Evolutionary conservation across 2,329 filamentous ascomycete genomes (phyloP).

Genomic region (Alternaria angustiovoidea): DNA sequence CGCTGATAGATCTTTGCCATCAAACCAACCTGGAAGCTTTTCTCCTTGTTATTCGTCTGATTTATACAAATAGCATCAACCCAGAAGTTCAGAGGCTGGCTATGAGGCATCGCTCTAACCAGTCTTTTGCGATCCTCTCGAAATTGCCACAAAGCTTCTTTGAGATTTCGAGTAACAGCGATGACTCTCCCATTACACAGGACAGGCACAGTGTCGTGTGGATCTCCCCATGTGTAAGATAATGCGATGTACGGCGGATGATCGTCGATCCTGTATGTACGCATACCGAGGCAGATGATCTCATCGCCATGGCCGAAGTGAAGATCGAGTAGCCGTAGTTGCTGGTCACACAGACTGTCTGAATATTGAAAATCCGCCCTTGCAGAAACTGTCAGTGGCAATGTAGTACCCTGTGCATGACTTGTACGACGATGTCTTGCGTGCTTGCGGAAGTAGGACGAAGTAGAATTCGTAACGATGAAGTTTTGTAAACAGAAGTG

Average conservation of each 20-base stretch:
- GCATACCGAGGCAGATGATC: neutral
- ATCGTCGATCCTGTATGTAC: neutral
- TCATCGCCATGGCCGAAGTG: neutral
- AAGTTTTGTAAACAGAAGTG: neutral
- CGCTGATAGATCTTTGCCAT: conserved; percentile 21
- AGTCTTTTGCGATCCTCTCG: neutral
- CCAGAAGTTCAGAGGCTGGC: neutral
- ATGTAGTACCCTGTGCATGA: neutral
- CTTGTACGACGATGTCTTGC: neutral
- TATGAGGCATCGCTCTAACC: neutral
- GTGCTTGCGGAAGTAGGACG: neutral
- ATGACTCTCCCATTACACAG: neutral
- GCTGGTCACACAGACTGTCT: neutral
- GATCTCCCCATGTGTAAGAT: neutral
- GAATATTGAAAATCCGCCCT: neutral
- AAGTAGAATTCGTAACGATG: neutral
- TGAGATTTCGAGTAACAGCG: neutral
- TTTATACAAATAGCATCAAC: neutral
- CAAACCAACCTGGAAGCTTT: conserved; percentile 19
- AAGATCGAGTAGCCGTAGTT: conserved; percentile 1
- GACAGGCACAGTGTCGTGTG: neutral
- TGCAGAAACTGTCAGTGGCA: neutral
- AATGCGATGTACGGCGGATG: conserved; percentile 1
- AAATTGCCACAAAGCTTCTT: conserved; percentile 1
- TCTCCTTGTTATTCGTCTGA: conserved; percentile 10